A percentile compares a stretch with the other conserved stretches of the same genome.
Conservation (phyloP, 2,329 filamentous ascomycete genomes). For the Septoria linicola region DNA sequence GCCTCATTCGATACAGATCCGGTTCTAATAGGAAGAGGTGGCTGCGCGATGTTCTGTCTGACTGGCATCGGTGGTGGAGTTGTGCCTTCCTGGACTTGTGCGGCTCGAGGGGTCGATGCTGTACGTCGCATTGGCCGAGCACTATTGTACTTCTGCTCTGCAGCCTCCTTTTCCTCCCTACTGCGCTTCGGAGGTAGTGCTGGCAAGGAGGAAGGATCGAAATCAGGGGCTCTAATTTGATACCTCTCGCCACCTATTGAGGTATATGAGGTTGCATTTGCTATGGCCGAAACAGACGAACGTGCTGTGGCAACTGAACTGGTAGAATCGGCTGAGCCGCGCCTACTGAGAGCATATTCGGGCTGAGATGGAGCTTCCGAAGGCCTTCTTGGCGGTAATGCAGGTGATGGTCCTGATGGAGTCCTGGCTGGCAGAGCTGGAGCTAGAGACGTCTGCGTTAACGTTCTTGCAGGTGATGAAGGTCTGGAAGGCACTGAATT, state of each 20-base stretch:
- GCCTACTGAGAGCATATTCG: slow-evolving; percentile 35
- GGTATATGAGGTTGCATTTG: slow-evolving; percentile 39
- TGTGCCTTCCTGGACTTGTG: slow-evolving; percentile 28
- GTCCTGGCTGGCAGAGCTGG: slow-evolving; percentile 53
- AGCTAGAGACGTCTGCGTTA: slow-evolving; percentile 33
- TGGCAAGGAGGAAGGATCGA: slow-evolving; percentile 56
- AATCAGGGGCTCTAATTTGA: slow-evolving; percentile 50
- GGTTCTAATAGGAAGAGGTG: slow-evolving; percentile 13
- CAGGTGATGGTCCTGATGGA: slow-evolving; percentile 38
- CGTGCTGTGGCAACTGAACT: slow-evolving; percentile 50
- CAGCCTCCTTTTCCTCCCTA: slow-evolving; percentile 43
- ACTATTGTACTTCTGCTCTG: slow-evolving; percentile 27
- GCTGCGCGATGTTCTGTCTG: slow-evolving; percentile 18
- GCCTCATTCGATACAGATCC: not conserved
- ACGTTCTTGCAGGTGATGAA: slow-evolving; percentile 48
- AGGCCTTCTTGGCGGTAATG: slow-evolving; percentile 46
- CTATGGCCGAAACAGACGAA: slow-evolving; percentile 52
- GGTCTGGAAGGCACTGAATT: slow-evolving; percentile 36
- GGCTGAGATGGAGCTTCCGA: slow-evolving; percentile 40
- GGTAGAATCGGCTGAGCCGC: slow-evolving; percentile 52
- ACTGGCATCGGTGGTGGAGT: slow-evolving; percentile 27
- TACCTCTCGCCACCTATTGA: slow-evolving; percentile 29
- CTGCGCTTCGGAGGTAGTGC: slow-evolving; percentile 53
- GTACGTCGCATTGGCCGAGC: slow-evolving; percentile 26
- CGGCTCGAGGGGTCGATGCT: slow-evolving; percentile 27